phyloP scores from a whole-genome alignment of 1,284 basidiomycete genomes.

The Erythrobasidium hasegawianum region DNA sequence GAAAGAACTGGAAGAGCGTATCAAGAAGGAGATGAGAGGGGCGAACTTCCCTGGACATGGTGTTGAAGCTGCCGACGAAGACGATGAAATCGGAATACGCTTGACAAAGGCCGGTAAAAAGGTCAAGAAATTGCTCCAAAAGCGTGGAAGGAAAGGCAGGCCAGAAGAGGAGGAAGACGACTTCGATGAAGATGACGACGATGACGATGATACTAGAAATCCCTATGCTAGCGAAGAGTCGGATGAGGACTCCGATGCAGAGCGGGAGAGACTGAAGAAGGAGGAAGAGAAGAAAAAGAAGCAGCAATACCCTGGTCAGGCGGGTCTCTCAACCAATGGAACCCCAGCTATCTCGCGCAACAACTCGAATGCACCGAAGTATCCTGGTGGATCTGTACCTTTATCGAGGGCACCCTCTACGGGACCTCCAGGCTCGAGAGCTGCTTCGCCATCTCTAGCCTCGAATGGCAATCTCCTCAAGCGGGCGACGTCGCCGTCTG shows the following conservation, averaged over 20 bases:
- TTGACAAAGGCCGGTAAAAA: slow-evolving; percentile 66
- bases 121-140: slow-evolving; percentile 71
- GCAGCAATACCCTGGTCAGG: slow-evolving; percentile 6
- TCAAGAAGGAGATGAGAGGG: slow-evolving; percentile 72
- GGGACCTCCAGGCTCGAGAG: slow-evolving; percentile 27
- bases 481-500: slow-evolving; percentile 23
- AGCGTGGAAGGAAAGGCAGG: slow-evolving; percentile 51
- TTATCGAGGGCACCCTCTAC: slow-evolving; percentile 11
- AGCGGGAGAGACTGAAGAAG: slow-evolving; percentile 16
- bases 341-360: slow-evolving; percentile 19
- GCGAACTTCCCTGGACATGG: slow-evolving; percentile 69
- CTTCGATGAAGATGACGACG: slow-evolving; percentile 59
- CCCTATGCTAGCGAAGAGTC: slow-evolving; percentile 58
- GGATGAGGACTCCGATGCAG: slow-evolving; percentile 22
- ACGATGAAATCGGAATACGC: slow-evolving; percentile 58
- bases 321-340: slow-evolving; percentile 7
- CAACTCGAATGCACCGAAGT: slow-evolving; percentile 23
- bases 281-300: neutral
- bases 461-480: slow-evolving; percentile 1
- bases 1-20: slow-evolving; percentile 81
- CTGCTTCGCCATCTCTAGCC: slow-evolving; percentile 16
- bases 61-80: slow-evolving; percentile 65
- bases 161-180: slow-evolving; percentile 35
- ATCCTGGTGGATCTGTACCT: slow-evolving; percentile 18
- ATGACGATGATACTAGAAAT: slow-evolving; percentile 74